Base-by-base conservation (phyloP, 2,329 filamentous ascomycete species). In the Fusarium clavum region DNA sequence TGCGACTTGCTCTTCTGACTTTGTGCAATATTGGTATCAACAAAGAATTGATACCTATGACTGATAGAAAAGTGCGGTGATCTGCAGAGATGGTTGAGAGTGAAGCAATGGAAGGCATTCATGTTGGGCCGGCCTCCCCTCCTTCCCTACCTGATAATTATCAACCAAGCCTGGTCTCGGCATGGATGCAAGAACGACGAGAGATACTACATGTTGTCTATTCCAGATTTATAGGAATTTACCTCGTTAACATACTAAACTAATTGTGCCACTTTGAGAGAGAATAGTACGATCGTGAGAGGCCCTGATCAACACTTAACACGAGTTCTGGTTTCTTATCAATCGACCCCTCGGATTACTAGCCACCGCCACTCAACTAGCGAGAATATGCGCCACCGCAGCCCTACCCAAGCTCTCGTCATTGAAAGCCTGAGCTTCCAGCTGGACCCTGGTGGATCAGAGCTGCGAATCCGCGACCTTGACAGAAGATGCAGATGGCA, bases 31-130 rank as follows among this genome's bases (percentile, higher is more conserved):
- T 12, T 66, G 56, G 56, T 25, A 38, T 52, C 55, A 46, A 57
- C 62, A 64, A 72, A 63, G 62, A 14, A 12, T 22, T 69, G 61
- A 63, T 69, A 54, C 60, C 46, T 65, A 45, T 69, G 40, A 43
- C n/a, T 25, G 52, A 55, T 59, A 29, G 48, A 22, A 32, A 48
- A 49, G 30, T 24, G 55, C 16, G 18, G 43, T 43, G 47, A 58
- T 54, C 41, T 38, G 34, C 34, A 38, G 18, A 38, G 18, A 38
- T 38, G 18, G 34, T 38, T 38, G 18, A 12, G 34, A 38, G 34
- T 38, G n/a, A 12, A 38, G 34, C 34, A 38, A 38, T n/a, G 34
- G 18, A n/a, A 43, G 24, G n/a, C 22, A 25, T 40, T 20, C 48
- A 38, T 38, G 10, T 61, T 53, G 55, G 51, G 24, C 27, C 24